These are phyloP conservation scores for Fraxinus paxiana DNA, from an alignment of 305 asterid species.

Conservation along the genomic window DNA sequence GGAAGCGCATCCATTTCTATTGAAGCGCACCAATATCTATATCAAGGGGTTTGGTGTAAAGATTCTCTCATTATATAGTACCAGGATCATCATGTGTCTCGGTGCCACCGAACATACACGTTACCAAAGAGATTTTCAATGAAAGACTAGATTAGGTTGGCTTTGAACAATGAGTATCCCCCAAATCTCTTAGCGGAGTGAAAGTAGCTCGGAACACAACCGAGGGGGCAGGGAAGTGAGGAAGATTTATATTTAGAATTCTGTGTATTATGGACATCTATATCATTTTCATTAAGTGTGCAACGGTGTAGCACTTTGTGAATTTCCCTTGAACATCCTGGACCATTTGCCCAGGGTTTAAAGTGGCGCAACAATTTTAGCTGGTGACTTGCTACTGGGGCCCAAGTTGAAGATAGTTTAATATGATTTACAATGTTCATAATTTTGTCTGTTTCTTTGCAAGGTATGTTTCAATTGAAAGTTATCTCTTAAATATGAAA, in stretches of 20 bases:
- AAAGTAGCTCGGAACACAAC: background rate
- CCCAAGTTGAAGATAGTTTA: background rate
- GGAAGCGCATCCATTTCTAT: background rate
- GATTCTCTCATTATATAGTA: background rate
- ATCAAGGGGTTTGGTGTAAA: background rate
- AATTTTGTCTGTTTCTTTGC: background rate
- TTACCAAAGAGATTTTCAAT: background rate
- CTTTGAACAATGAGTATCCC: background rate
- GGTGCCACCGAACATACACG: background rate
- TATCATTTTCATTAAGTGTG: background rate
- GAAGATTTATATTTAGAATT: background rate
- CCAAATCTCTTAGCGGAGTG: background rate
- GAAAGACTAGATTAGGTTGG: background rate
- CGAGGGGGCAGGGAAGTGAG: background rate
- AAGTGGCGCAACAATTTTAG: background rate
- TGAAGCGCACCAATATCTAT: background rate
- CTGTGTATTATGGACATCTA: background rate
- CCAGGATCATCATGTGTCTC: background rate
- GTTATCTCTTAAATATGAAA: background rate
- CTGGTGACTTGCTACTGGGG: background rate
- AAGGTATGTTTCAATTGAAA: background rate
- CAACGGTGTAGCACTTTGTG: conserved; percentile 6
- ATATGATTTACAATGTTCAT: background rate
- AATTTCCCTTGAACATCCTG: background rate
- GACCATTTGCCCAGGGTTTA: background rate